Evolutionary conservation across 2,329 filamentous ascomycete genomes (phyloP), one percentile per base, ranked within the genome.

Genomic region (Alternaria postmessia): DNA sequence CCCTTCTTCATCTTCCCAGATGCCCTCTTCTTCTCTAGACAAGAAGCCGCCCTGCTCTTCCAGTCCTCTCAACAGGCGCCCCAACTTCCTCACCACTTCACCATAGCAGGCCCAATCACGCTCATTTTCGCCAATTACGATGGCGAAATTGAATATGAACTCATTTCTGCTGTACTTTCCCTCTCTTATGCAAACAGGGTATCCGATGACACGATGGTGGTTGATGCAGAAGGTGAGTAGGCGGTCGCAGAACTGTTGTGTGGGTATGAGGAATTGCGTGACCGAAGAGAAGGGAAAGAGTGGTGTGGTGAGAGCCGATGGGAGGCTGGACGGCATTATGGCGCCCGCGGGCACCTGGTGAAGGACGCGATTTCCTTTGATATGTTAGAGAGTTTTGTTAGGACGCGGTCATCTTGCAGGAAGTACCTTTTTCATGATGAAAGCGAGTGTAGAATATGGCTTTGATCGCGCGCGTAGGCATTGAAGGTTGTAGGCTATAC

Each of bases 131-230:
- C 91, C 87, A 51, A 97, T 84, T 28, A 97, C 90, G 44, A 98
- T 84, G 60, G 93, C 93, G 75, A 98, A 97, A 79, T 98, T 98
- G 87, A 98, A 99, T 75, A 97, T 97, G 83, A 97, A 98, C 79
- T 96, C 92, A 80, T 97, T 97, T 59, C 95, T 90, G 73, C 91
- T 88, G 75, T 98, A 97, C 68, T 90, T 90, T 56, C 89, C 86
- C 65, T 93, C 87, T 11, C 76, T 68, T 74, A 98, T 92, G 75
- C 93, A 94, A 54, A 98, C 90, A 0, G 95, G 95, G 71, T 93
- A 93, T 16, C 94, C 93, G 34, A 99, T 85, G 56, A 99, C 88
- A 59, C 89, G 88, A 78, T 94, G 91, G 46, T 92, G 90, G 77
- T 90, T 90, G n/a, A 81, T 82, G 70, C 84, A 87, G 57, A 96